Evolutionary conservation across 148 eudicot species (phyloP), one percentile per base, ranked within the genome.

Genomic region (Camellia lanceoleosa): DNA sequence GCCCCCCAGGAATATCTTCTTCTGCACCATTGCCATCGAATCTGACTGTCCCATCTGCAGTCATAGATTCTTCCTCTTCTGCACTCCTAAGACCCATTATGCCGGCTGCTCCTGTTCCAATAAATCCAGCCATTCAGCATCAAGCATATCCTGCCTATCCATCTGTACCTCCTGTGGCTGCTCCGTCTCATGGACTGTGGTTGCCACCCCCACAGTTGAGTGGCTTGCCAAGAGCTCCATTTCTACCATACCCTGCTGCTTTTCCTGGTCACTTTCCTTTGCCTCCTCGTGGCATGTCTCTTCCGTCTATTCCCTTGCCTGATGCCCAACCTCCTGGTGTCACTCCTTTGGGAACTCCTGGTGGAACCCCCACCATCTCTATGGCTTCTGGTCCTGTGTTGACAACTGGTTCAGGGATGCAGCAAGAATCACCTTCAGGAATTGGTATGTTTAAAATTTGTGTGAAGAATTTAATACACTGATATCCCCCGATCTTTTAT

Each of bases 281-380:
- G 87, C 85, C 92, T 15, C 82, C 85, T 59, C 89, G 78, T 81
- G 91, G 88, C 20, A 77, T 81, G 79, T 84, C 90, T 74, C 91
- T 89, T 81, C 87, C 88, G 77, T 87, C 95, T 79, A 84, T 88
- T 84, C 87, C 93, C 18, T 68, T 87, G 64, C 90, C 94, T 46
- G 91, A 89, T 82, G 82, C 93, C 71, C 94, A 89, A 74, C 95
- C 97, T 80, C 98, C 92, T 52, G 99, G 98, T 66, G 89, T 95
- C 63, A 84, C 93, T 68, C 88, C 94, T 58, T 75, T 89, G n/a
- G 89, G 84, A 84, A 77, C 74, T 80, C 30, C 87, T 58, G 74
- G 82, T 78, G 88, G 85, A 68, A 52, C 71, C 75, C 75, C 85
- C 13, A 56, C 77, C 63, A 59, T 84, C 58, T 43, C 84, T 72